These are phyloP conservation scores for Fonsecaea multimorphosa DNA, from an alignment of 2,329 filamentous ascomycete species.

Conservation along the genomic window DNA sequence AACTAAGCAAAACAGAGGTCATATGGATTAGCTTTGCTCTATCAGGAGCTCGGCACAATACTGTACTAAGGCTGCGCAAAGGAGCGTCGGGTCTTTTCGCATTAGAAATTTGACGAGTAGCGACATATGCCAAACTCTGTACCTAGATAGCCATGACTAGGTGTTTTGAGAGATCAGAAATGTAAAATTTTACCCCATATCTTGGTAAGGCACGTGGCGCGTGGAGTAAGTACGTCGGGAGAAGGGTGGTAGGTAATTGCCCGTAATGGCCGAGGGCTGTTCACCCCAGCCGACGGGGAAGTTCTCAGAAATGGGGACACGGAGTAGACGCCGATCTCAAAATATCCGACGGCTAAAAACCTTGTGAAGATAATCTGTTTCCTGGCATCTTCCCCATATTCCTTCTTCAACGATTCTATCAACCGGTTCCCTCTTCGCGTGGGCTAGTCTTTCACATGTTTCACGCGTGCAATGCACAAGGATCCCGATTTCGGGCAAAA, in stretches of 20 bases:
- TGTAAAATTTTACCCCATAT: not conserved
- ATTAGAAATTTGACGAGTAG: not conserved
- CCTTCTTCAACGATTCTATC: not conserved
- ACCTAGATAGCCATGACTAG: not conserved
- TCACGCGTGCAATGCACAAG: not conserved
- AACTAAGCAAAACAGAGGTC: not conserved
- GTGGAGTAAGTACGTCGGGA: not conserved
- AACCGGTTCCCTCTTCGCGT: not conserved
- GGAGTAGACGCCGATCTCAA: not conserved
- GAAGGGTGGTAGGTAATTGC: not conserved
- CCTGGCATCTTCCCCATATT: not conserved
- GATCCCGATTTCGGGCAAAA: not conserved
- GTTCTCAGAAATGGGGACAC: not conserved
- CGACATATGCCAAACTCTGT: not conserved
- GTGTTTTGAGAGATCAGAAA: not conserved
- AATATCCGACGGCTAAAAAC: not conserved
- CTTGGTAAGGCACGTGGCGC: not conserved
- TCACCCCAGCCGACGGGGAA: not conserved
- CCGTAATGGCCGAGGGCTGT: not conserved
- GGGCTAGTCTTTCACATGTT: not conserved
- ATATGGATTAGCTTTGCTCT: not conserved
- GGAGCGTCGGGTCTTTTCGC: not conserved
- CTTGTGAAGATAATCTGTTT: not conserved
- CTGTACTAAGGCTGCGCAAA: not conserved
- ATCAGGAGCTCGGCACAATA: not conserved